These are phyloP conservation scores for Dillenia turbinata DNA, from an alignment of 164 flowering plant species.

Conservation along the genomic window DNA sequence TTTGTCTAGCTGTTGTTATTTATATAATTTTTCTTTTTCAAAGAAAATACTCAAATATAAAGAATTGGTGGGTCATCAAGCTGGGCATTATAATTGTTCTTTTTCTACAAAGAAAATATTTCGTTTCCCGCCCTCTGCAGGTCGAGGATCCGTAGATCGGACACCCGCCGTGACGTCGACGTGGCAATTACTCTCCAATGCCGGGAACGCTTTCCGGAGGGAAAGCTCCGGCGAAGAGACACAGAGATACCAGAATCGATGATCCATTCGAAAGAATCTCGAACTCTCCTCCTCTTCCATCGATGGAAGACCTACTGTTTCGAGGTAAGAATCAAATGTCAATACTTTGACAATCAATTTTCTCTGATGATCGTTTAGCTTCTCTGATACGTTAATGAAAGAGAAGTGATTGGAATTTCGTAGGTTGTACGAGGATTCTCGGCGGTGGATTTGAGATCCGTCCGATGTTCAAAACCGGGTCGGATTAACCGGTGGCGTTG, in stretches of 20 bases:
- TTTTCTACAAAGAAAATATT: too few species aligned
- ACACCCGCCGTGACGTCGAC: slow-evolving; percentile 33
- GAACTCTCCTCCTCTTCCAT: slow-evolving; percentile 42
- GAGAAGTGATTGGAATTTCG: background rate
- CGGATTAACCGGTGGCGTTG: slow-evolving; percentile 51
- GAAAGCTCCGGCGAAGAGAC: slow-evolving; percentile 21
- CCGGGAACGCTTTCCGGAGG: slow-evolving; percentile 58
- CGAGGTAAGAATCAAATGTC: slow-evolving; percentile 33
- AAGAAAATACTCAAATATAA: too few species aligned
- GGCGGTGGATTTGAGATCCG: slow-evolving; percentile 10
- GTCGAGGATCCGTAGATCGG: too few species aligned
- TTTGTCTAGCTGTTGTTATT: too few species aligned
- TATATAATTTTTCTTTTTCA: too few species aligned
- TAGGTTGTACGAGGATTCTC: slow-evolving; percentile 27
- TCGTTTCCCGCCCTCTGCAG: too few species aligned
- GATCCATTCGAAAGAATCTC: slow-evolving; percentile 7
- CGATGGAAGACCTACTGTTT: slow-evolving; percentile 61
- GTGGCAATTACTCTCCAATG: slow-evolving; percentile 63
- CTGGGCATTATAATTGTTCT: too few species aligned
- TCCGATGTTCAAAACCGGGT: slow-evolving; percentile 64
- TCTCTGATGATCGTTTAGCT: background rate
- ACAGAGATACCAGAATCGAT: background rate
- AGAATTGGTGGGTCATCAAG: too few species aligned
- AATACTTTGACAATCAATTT: background rate
- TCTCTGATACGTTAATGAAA: slow-evolving; percentile 4